Percentiles rank a stretch among this genome's conserved stretches.
These are phyloP conservation scores for Blastobotrys arbuscula DNA, from an alignment of 1,139 yeast species.

Conservation along the genomic window DNA sequence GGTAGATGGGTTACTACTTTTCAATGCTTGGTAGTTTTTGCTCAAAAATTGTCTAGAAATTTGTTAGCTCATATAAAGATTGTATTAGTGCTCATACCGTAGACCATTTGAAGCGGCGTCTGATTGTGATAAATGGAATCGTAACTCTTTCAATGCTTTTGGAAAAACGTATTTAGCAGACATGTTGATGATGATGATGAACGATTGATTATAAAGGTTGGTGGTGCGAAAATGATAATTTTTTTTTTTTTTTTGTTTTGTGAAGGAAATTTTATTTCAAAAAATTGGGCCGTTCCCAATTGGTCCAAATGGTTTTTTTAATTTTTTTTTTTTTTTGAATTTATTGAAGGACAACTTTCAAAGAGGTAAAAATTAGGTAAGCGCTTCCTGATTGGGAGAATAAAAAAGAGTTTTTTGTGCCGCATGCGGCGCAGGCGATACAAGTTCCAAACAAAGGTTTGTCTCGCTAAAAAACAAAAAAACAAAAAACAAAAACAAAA, in stretches of 20 bases:
- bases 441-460: too few species aligned
- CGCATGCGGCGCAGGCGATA: too few species aligned
- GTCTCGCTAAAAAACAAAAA: too few species aligned
- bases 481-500: too few species aligned
- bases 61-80: constrained; percentile 2
- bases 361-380: too few species aligned
- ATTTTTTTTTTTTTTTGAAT: too few species aligned
- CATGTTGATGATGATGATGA: constrained; percentile 27
- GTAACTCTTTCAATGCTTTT: constrained; percentile 61
- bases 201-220: neutral
- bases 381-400: too few species aligned
- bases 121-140: constrained; percentile 74
- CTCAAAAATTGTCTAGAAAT: constrained; percentile 51
- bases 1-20: constrained; percentile 49
- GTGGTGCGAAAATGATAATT: constrained; percentile 1
- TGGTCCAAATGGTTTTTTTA: too few species aligned
- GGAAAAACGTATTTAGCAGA: constrained; percentile 57
- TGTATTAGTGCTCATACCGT: constrained; percentile 34
- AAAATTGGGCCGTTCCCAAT: neutral
- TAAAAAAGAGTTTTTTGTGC: too few species aligned
- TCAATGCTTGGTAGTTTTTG: constrained; percentile 56
- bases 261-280: too few species aligned
- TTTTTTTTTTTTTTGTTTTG: neutral
- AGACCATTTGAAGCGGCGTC: constrained; percentile 64
- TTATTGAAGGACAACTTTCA: too few species aligned